Evolutionary conservation across 148 eudicot genomes (phyloP), one percentile per base, ranked within the genome.

Genomic region (Chenopodium formosanum): DNA sequence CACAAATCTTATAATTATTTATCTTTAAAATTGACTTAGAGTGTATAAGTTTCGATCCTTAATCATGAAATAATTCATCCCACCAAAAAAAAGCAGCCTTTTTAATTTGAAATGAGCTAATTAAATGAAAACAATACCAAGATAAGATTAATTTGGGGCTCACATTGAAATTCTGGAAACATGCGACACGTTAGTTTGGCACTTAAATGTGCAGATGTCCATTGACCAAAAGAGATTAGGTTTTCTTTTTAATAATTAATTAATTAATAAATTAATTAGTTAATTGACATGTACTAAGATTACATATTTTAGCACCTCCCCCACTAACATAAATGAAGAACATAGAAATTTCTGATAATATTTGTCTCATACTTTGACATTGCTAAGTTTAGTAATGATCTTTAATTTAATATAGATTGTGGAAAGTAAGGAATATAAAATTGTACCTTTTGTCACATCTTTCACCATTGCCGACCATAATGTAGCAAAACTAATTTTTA

Each of bases 191-290:
- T 67, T 73, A 79, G 64, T 70, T 79, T 69, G 75, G 23, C 74
- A 67, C 44, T 34, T 69, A 47, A 63, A 69, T 68, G 31, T 79
- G 52, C 22, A 29, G 48, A 68, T 70, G 47, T 79, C 69, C 70
- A 72, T 58, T 58, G 76, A 23, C 58, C 44, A 79, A 70, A 58
- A 80, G 58, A 71, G 82, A 44, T 77, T 77, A 40, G 70, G 68
- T 63, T 22, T 13, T 64, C 22, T 22, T 1, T 58, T 40, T 3
- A n/a, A n/a, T 64, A 22, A 34, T 23, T 44, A 56, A 56, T 14
- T 63, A 37, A 37, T 0, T 37, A 56, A 56, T 14, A 40, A 37
- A 37, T 0, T 37, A 5, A 40, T 40, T 37, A 37, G 5, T 63
- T 44, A 56, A 56, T 14, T 63, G 22, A 37, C 71, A 77, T 77